A percentile compares a stretch with the other conserved stretches of the same genome.
Conservation (phyloP, 176 grass and related monocot species). For the Juncus inflexus region DNA sequence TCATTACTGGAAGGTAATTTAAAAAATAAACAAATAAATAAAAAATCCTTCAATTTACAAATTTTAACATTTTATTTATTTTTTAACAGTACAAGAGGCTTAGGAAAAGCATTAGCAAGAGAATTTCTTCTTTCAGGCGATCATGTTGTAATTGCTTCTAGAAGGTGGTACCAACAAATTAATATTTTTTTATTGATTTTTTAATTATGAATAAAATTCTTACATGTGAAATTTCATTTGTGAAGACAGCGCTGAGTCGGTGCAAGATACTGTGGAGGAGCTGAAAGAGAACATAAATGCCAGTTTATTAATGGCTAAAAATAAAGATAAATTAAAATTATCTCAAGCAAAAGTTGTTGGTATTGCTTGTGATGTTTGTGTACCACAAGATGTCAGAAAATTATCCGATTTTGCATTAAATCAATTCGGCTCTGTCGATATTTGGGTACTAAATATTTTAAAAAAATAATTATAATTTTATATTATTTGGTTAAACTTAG, state of each 20-base stretch:
- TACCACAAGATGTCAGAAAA: conserved; percentile 84
- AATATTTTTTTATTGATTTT: not conserved
- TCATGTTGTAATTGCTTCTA: conserved; percentile 81
- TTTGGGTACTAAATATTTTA: conserved; percentile 70
- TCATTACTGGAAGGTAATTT: conserved; percentile 90
- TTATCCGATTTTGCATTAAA: conserved; percentile 65
- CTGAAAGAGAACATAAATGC: conserved; percentile 78
- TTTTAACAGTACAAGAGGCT: conserved; percentile 79
- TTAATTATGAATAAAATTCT: not conserved
- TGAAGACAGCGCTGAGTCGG: conserved; percentile 84
- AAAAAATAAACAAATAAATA: not conserved
- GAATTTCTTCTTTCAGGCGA: conserved; percentile 99
- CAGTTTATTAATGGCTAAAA: conserved; percentile 62
- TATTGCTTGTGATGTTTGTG: conserved; percentile 87
- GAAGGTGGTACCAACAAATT: conserved; percentile 51
- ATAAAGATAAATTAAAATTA: conserved; percentile 59
- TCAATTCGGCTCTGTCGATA: conserved; percentile 84
- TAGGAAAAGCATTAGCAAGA: conserved; percentile 96
- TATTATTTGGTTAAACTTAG: not conserved
- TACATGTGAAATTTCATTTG: conserved; percentile 18
- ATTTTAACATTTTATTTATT: not conserved
- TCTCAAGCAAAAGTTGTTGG: conserved; percentile 82
- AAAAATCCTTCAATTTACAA: too few relatives aligned
- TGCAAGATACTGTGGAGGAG: conserved; percentile 72
- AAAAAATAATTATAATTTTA: conserved; percentile 6